A percentile compares a stretch with the other conserved stretches of the same genome.
Conservation (phyloP, 2,329 filamentous ascomycete genomes). For the Thielaviopsis punctulata region DNA sequence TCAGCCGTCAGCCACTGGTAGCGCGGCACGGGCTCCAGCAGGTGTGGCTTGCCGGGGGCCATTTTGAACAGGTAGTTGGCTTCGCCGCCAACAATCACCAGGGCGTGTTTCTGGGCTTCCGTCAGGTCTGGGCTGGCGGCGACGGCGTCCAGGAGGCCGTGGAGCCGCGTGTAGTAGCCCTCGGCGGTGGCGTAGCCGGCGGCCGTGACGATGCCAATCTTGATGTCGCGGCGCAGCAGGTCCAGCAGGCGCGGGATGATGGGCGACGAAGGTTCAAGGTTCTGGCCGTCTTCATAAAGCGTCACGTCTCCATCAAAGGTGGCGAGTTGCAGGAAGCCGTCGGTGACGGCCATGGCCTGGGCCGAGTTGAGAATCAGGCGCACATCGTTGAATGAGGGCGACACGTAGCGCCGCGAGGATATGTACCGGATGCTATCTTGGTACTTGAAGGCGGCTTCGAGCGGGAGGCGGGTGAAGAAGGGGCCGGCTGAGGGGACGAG, state of each 20-base stretch:
- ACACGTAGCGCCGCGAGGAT: slow-evolving; percentile 78
- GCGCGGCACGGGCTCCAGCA: slow-evolving; percentile 50
- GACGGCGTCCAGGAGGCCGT: slow-evolving; percentile 72
- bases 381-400: slow-evolving; percentile 94
- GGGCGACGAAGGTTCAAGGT: slow-evolving; percentile 56
- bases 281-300: slow-evolving; percentile 78
- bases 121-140: slow-evolving; percentile 41
- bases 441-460: slow-evolving; percentile 80
- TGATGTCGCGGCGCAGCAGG: slow-evolving; percentile 60
- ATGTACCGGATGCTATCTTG: slow-evolving; percentile 79
- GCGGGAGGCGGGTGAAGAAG: slow-evolving; percentile 77
- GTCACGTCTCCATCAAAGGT: slow-evolving; percentile 98
- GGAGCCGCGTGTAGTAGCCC: slow-evolving; percentile 71
- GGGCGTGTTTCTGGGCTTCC: slow-evolving; percentile 50
- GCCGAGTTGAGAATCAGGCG: slow-evolving; percentile 86
- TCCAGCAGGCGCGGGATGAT: slow-evolving; percentile 52
- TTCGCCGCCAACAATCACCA: slow-evolving; percentile 90
- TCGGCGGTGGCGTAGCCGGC: slow-evolving; percentile 83
- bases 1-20: slow-evolving; percentile 58
- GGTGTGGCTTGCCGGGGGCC: slow-evolving; percentile 42
- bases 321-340: slow-evolving; percentile 60
- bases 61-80: slow-evolving; percentile 89
- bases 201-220: slow-evolving; percentile 89
- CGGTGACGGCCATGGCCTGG: slow-evolving; percentile 80
- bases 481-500: slow-evolving; percentile 81